These are phyloP conservation scores for Puccinia novopanici DNA, from an alignment of 1,284 basidiomycete species.

Conservation along the genomic window DNA sequence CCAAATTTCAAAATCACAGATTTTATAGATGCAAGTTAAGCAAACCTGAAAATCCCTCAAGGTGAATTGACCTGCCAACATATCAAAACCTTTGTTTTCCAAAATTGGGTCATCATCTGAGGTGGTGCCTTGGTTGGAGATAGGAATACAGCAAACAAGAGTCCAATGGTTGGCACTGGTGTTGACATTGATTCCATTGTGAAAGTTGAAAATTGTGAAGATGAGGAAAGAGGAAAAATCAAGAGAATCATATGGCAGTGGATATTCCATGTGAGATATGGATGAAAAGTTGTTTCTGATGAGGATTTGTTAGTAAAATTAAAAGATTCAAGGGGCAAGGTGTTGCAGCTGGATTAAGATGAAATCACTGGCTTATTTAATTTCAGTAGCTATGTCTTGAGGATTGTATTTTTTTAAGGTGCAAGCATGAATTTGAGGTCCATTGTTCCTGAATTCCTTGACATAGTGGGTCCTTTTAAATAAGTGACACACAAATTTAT, in stretches of 20 bases:
- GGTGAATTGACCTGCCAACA: background rate
- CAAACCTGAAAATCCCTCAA: background rate
- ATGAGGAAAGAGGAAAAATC: background rate
- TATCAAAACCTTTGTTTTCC: background rate
- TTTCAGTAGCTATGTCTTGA: background rate
- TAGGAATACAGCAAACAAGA: no score
- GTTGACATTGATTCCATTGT: background rate
- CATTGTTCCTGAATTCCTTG: background rate
- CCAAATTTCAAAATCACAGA: no score
- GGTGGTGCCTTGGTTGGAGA: background rate
- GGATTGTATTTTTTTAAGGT: background rate
- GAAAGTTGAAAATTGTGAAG: slow-evolving; percentile 6
- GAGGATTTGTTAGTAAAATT: background rate
- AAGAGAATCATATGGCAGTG: background rate
- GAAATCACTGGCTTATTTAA: background rate
- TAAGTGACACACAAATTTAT: background rate
- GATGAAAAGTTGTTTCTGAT: background rate
- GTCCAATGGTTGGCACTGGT: no score
- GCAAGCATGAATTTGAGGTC: background rate
- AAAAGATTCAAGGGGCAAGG: background rate
- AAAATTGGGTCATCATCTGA: background rate
- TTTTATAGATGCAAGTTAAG: no score
- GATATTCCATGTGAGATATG: background rate
- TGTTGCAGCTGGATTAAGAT: background rate
- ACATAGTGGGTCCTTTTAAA: background rate